Conservation (phyloP, 192 early-diverging fungal genomes). For the Blastocladiella britannica region DNA sequence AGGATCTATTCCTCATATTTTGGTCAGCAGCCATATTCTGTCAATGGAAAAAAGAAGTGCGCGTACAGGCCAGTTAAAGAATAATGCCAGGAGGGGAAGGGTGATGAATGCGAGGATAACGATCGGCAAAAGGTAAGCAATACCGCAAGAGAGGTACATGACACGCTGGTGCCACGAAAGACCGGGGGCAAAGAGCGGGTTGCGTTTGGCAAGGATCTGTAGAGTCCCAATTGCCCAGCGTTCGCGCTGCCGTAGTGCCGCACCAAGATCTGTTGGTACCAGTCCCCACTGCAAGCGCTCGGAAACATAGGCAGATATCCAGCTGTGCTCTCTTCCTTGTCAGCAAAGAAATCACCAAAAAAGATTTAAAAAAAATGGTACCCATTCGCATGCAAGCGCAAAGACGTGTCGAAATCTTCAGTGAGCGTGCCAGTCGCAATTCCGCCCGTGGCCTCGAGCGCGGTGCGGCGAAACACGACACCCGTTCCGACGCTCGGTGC, state of each 20-base stretch:
- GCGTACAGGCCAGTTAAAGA: slow-evolving; percentile 4
- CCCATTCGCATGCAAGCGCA: no score
- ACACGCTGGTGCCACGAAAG: slow-evolving; percentile 5
- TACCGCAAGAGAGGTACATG: slow-evolving; percentile 3
- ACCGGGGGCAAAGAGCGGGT: neutral
- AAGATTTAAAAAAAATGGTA: no score
- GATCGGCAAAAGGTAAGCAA: slow-evolving; percentile 3
- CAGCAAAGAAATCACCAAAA: no score
- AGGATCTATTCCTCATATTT: no score
- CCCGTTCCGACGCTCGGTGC: slow-evolving; percentile 2
- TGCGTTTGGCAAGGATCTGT: slow-evolving; percentile 3
- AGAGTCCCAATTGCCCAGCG: slow-evolving; percentile 4
- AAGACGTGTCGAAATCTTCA: slow-evolving; percentile 4
- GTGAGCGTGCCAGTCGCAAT: slow-evolving; percentile 1
- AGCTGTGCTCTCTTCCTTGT: no score
- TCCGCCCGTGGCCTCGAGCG: slow-evolving; percentile 2
- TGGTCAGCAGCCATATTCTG: no score
- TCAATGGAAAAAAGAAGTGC: no score
- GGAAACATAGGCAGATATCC: neutral
- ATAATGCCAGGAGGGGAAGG: neutral
- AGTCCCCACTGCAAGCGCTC: slow-evolving; percentile 3
- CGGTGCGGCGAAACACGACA: slow-evolving; percentile 2
- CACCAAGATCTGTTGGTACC: neutral
- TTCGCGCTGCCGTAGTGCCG: slow-evolving; percentile 1
- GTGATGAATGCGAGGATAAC: neutral